Evolutionary conservation across 331 rosid genomes (phyloP), one percentile per base, ranked within the genome.

Genomic region (Quercus lobata): DNA sequence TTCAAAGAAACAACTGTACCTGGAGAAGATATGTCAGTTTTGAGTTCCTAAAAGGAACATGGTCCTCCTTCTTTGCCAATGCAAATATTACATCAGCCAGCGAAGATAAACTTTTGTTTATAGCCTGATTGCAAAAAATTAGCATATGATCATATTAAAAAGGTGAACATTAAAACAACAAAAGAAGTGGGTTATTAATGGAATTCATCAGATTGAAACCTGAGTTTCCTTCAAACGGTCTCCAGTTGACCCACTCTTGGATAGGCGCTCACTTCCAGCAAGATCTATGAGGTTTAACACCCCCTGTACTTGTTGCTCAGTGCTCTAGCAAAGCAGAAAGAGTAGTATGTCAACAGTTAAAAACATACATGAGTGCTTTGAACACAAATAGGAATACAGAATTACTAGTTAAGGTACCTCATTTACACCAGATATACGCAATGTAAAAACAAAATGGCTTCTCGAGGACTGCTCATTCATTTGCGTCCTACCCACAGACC

Each of bases 251-350:
- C 98, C 98, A 79, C 99, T 96, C 83, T 78, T 93, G 17, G 98
- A 96, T 12, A 96, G 89, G 76, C 99, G 90, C 78, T 96, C 98
- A 85, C 99, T 96, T 73, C 99, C 98, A 27, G 99, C 99, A 76
- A 96, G 89, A 79, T 96, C 99, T 75, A 96, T 91, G 72, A 96
- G 91, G 76, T 96, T 96, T 75, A 96, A 76, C 76, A 96, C 91
- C 69, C 99, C 97, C 58, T 93, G 99, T 41, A 96, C 98, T 90
- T 93, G 97, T 87, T 96, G 98, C 70, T 90, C 98, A 55, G 99
- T 96, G 76, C 81, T 89, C 99, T 96, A 72, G 24, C 72, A 80
- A 76, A n/a, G 62, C 77, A 55, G 76, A 62, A 79, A 19, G 53
- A 76, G 37, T 52, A 76, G 30, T 41, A 57, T 65, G 22, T 84